Base-by-base conservation (phyloP, 768 basidiomycete genomes). In the Boletus pseudopeckii region DNA sequence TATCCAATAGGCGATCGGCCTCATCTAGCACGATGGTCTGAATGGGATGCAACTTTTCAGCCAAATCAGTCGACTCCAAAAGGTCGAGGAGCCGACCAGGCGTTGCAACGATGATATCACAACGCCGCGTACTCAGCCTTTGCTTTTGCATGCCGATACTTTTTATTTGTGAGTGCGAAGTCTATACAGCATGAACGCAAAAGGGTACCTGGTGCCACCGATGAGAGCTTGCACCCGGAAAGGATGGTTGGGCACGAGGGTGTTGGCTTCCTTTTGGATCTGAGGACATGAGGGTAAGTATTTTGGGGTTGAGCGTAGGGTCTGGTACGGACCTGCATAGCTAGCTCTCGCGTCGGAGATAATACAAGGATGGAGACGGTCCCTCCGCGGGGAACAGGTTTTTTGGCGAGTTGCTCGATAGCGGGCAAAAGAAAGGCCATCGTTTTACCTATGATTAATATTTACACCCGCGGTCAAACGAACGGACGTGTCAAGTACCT, bases 51-150 rank as follows among this genome's bases (percentile, higher is more conserved):
- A 85, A 64, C 36, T 73, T 70, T 34, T 69, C 52, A 10, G 56
- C 56, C 47, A 82, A 65, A 41, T 62, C 47, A 24, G 71, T 67
- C 37, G 77, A 81, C 61, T 80, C 76, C 39, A 90, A 69, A 63
- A 87, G 84, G 67, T 90, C 88, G 55, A 83, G 73, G 51, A 90
- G 74, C n/a, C 88, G 78, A 46, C 88, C 88, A 4, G 88, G 88
- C 3, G 88, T 90, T 10, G 86, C 86, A 34, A 89, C 79, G 37
- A 90, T 75, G 40, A 90, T 77, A 58, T 87, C 74, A 28, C 72
- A 72, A 24, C 70, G 72, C 5, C 53, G 53, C 2, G 58, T 55
- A 11, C 59, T 63, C 7, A 75, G 53, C 26, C 54, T 67, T 20
- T 60, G 66, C 44, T 62, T 67, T 48, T 70, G 66, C 48, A 54